A percentile compares a stretch with the other conserved stretches of the same genome.
These are phyloP conservation scores for Clarireedia paspali DNA, from an alignment of 2,329 filamentous ascomycete species.

Conservation along the genomic window DNA sequence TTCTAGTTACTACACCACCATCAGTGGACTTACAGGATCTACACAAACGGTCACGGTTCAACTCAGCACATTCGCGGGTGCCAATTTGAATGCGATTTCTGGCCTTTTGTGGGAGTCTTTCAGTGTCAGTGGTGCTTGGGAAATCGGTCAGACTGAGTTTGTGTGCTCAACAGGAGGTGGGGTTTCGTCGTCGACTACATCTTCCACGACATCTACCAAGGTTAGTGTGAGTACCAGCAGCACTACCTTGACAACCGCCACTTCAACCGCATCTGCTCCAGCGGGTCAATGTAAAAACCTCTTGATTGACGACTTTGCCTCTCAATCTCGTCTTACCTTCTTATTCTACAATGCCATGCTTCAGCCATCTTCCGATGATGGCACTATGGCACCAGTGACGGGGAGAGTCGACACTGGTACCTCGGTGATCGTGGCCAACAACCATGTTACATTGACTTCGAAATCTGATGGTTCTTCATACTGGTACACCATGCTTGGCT, in stretches of 20 bases:
- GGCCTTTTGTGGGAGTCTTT: conserved; percentile 38
- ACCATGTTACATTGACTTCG: conserved; percentile 46
- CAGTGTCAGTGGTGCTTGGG: conserved; percentile 34
- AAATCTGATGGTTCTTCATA: conserved; percentile 39
- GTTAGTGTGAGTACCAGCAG: background rate
- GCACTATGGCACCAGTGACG: conserved; percentile 36
- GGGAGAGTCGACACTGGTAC: conserved; percentile 24
- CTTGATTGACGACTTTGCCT: conserved; percentile 52
- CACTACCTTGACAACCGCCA: background rate
- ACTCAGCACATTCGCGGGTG: conserved; percentile 40
- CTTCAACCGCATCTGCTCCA: conserved; percentile 4
- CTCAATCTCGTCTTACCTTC: conserved; percentile 54
- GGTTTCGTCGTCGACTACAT: background rate
- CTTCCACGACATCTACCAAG: conserved; percentile 1
- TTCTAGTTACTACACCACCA: conserved; percentile 36
- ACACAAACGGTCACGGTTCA: conserved; percentile 44
- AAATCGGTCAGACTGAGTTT: conserved; percentile 41
- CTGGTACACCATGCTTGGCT: conserved; percentile 51
- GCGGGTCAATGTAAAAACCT: conserved; percentile 33
- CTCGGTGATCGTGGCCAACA: conserved; percentile 44
- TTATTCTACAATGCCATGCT: conserved; percentile 52
- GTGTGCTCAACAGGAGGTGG: conserved; percentile 30
- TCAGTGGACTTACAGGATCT: conserved; percentile 41
- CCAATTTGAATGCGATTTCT: conserved; percentile 41
- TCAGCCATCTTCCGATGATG: conserved; percentile 48